phyloP scores from a whole-genome alignment of 208 protist species.

The Leishmania mexicana region DNA sequence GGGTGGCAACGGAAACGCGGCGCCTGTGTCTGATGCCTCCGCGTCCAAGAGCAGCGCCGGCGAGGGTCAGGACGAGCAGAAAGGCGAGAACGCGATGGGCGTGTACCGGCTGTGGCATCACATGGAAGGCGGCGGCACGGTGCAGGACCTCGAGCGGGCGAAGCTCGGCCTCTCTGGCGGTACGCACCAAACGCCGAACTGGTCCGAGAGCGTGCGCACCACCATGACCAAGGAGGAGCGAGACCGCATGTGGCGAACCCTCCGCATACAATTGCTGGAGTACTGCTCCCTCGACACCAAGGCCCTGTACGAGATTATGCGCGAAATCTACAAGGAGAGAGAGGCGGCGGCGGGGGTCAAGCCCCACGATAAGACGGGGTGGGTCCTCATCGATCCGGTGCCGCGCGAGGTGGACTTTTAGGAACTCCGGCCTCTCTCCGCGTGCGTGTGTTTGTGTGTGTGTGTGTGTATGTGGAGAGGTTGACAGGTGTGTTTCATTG shows the following conservation, averaged over 20 bases:
- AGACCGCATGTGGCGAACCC: slow-evolving; percentile 67
- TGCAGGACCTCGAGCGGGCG: slow-evolving; percentile 69
- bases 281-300: slow-evolving; percentile 92
- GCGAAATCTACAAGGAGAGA: slow-evolving; percentile 75
- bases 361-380: slow-evolving; percentile 77
- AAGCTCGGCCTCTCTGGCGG: neutral
- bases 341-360: slow-evolving; percentile 40
- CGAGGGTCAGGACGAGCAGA: slow-evolving; percentile 57
- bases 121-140: slow-evolving; percentile 78
- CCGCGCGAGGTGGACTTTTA: slow-evolving; percentile 60
- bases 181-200: neutral
- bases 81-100: slow-evolving; percentile 91
- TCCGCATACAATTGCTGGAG: slow-evolving; percentile 89
- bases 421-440: slow-evolving; percentile 1
- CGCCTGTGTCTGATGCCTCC: neutral
- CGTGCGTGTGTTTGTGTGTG: neutral
- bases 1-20: neutral
- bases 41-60: neutral
- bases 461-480: neutral
- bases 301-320: slow-evolving; percentile 89
- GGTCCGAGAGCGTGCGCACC: slow-evolving; percentile 17
- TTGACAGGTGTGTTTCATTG: neutral
- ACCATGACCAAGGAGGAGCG: slow-evolving; percentile 52
- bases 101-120: slow-evolving; percentile 90
- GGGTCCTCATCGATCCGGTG: slow-evolving; percentile 70